Evolutionary conservation across 495 filamentous ascomycete genomes (phyloP), one percentile per base, ranked within the genome.

Genomic region (Penicillium canescens): DNA sequence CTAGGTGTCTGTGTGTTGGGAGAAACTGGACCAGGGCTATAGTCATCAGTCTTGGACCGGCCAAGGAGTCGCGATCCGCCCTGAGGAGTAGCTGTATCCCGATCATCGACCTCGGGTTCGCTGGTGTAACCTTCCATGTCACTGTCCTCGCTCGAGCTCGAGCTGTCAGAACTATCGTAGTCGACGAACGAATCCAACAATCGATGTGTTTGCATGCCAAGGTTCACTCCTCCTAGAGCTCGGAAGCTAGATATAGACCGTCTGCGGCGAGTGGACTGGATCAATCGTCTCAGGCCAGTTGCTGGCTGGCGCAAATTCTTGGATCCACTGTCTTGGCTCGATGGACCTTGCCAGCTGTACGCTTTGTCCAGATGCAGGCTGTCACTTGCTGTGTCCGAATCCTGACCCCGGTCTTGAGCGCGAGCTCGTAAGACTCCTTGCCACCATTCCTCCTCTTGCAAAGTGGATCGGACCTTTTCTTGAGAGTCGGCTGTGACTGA

Each of bases 381-480:
- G 12, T 61, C 52, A 48, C 39, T 47, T 13, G 31, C 34, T 28
- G 54, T 46, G 6, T 60, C 62, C 16, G 52, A 59, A 9, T 45
- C 56, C 13, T 60, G 49, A 11, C 56, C 54, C 18, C 67, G 54
- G 21, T 57, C 49, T 34, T 57, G 68, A 28, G 77, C 78, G 42
- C 89, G 78, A 34, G 83, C 71, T 51, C 66, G 76, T 54, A 83
- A 79, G n/a, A 93, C 70, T 36, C 90, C 87, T 52, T 86, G 79
- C 91, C 91, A 95, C 91, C 91, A 95, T 35, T 84, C 85, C 59
- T 94, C 84, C 13, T 85, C 79, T 50, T 80, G 79, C 39, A 94
- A 65, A 38, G 80, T 75, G 10, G 78, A 73, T 36, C 87, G 75
- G 20, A 91, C 83, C 13, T 77, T 62, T 12, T 69, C 66, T 16